Percentiles rank a stretch among this genome's conserved stretches.
phyloP scores from a whole-genome alignment of 1,284 basidiomycete species.

The Cryptococcus deneoformans region DNA sequence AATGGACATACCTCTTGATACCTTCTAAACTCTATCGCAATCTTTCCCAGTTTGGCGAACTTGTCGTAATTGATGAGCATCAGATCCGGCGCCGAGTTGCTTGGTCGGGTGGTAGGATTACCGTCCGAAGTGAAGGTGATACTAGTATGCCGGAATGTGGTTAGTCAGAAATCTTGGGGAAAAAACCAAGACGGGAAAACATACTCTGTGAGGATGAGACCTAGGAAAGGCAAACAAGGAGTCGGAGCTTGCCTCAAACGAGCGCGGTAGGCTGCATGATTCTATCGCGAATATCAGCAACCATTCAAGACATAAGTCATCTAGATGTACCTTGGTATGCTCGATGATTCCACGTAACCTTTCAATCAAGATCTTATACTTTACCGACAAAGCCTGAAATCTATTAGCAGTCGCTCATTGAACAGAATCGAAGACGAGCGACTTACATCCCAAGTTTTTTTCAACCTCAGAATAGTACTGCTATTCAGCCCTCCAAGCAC shows the following conservation, averaged over 20 bases:
- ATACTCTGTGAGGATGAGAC: slow-evolving; percentile 55
- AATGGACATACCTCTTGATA: slow-evolving; percentile 65
- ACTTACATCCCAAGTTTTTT: slow-evolving; percentile 87
- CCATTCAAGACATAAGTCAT: not conserved
- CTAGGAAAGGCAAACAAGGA: slow-evolving; percentile 88
- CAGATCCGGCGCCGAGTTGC: slow-evolving; percentile 69
- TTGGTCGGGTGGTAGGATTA: slow-evolving; percentile 81
- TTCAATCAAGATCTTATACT: slow-evolving; percentile 78
- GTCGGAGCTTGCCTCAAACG: slow-evolving; percentile 75
- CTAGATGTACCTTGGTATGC: slow-evolving; percentile 58
- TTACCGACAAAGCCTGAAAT: slow-evolving; percentile 71
- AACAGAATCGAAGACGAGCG: too few species aligned
- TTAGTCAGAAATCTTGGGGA: slow-evolving; percentile 6
- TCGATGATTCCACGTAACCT: slow-evolving; percentile 80
- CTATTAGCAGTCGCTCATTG: too few species aligned
- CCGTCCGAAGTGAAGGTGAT: slow-evolving; percentile 95
- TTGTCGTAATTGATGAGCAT: slow-evolving; percentile 95
- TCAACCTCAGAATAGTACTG: slow-evolving; percentile 86
- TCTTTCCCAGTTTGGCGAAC: slow-evolving; percentile 83
- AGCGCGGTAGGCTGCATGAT: slow-evolving; percentile 69
- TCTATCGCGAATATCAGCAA: slow-evolving; percentile 16
- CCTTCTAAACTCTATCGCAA: slow-evolving; percentile 88
- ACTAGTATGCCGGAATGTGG: slow-evolving; percentile 20
- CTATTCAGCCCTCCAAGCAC: slow-evolving; percentile 95
- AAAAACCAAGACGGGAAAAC: slow-evolving; percentile 23